Base-by-base conservation (phyloP, 2,329 filamentous ascomycete genomes). In the Colletotrichum lentis region DNA sequence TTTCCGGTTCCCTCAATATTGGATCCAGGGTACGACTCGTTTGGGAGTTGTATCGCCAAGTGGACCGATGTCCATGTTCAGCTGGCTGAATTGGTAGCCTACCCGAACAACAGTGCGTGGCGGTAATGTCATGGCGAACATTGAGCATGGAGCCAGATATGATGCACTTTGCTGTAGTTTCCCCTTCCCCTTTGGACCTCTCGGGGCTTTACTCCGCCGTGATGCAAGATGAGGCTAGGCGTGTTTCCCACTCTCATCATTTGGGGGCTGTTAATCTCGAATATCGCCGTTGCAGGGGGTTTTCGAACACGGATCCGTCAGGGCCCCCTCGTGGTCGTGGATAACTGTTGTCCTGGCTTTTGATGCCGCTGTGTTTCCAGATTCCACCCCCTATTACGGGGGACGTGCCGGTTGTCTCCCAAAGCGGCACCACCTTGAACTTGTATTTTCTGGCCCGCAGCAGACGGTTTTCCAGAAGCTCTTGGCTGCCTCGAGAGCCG, bases 221-320 rank as follows among this genome's bases (percentile, higher is more conserved):
- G 61, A 16, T 52, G 27, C 43, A 44, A 49, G 31, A 54, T 22
- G 52, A 50, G 27, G 55, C 54, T 39, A 54, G 37, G 44, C 43
- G 11, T 49, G 27, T 64, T 64, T 35, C 22, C 41, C 11, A 14
- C 18, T 59, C 14, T 35, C 22, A 39, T 65, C 49, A 60, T 41
- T 62, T 66, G 57, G 62, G 65, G 56, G 56, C 55, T 56, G 37
- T 52, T 57, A 46, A 65, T 66, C 47, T 61, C 49, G 66, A 65
- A 52, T 56, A 52, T 66, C 55, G 62, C 62, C 22, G 53, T 54
- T 22, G 22, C 62, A 56, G 27, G 65, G 65, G 50, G n/a, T 14
- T 52, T 18, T 49, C 44, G 35, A 24, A 37, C 20, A 50, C 35
- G 35, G 37, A 22, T 24, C 57, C 35, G 31, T 46, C 49, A 54